phyloP scores from a whole-genome alignment of 768 basidiomycete genomes.

The Podaxis sp. region DNA sequence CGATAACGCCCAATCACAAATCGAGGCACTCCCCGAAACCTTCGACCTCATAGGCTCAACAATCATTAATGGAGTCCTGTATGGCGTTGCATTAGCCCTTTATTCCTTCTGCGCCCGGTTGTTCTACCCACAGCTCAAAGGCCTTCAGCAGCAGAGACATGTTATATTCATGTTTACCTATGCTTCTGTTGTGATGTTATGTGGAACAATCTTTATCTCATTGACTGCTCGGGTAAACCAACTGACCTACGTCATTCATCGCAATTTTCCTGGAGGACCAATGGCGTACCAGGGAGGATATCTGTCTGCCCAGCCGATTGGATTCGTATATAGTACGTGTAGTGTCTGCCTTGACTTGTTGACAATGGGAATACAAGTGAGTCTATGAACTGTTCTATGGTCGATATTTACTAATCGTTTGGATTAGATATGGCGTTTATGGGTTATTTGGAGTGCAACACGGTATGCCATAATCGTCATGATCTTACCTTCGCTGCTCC shows the following conservation, averaged over 20 bases:
- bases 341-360: background rate
- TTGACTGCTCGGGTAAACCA: background rate
- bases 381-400: background rate
- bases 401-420: background rate
- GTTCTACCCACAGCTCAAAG: background rate
- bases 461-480: background rate
- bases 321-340: background rate
- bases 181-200: background rate
- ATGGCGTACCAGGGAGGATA: background rate
- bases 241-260: background rate
- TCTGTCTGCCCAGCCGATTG: too few relatives aligned
- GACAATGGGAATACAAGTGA: background rate
- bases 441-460: background rate
- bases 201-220: background rate
- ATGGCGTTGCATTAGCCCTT: background rate
- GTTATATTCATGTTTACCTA: background rate
- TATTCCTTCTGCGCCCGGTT: background rate
- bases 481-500: background rate
- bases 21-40: background rate
- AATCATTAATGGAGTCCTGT: background rate
- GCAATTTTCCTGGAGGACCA: background rate
- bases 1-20: too few relatives aligned
- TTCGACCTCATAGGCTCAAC: background rate
- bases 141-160: background rate
- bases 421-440: background rate